Percentiles rank a stretch among this genome's conserved stretches.
phyloP scores from a whole-genome alignment of 352 stramenopile genomes.

The Phytophthora vignae region DNA sequence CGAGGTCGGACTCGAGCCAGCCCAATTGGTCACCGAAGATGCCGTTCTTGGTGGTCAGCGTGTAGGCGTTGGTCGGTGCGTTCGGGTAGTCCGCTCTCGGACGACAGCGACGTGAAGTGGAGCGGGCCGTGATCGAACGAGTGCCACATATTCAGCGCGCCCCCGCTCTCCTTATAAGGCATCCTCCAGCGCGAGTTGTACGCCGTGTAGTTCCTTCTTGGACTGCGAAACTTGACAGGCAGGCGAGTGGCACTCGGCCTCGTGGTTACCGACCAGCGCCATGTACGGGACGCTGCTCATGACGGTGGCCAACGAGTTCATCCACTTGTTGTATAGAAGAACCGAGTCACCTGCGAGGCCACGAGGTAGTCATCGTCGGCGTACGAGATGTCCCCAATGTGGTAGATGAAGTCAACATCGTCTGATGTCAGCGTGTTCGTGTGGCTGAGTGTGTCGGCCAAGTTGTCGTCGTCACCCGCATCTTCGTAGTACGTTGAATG shows the following conservation, averaged over 20 bases:
- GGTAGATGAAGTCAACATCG: slow-evolving; percentile 40
- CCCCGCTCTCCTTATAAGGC: slow-evolving; percentile 41
- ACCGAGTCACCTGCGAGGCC: slow-evolving; percentile 13
- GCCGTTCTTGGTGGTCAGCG: slow-evolving; percentile 39
- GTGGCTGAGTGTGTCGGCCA: slow-evolving; percentile 33
- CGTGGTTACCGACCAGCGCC: slow-evolving; percentile 78
- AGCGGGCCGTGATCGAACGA: slow-evolving; percentile 50
- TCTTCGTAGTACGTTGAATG: slow-evolving; percentile 46
- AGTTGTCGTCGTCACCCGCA: slow-evolving; percentile 34
- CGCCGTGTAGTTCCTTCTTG: slow-evolving; percentile 61
- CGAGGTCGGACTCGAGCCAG: slow-evolving; percentile 55
- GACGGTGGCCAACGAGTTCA: slow-evolving; percentile 52
- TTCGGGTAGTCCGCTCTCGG: slow-evolving; percentile 63
- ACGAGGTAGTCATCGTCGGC: slow-evolving; percentile 40
- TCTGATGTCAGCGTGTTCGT: slow-evolving; percentile 40
- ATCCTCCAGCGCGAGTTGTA: slow-evolving; percentile 50
- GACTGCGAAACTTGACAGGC: slow-evolving; percentile 29
- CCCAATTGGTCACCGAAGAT: slow-evolving; percentile 47
- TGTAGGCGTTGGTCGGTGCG: slow-evolving; percentile 44
- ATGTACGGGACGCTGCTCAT: slow-evolving; percentile 70
- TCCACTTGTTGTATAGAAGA: slow-evolving; percentile 76
- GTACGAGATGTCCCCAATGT: slow-evolving; percentile 47
- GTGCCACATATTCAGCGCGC: slow-evolving; percentile 50
- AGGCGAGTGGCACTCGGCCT: slow-evolving; percentile 55
- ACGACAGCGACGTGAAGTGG: slow-evolving; percentile 75